Conservation (phyloP, 169 alveolate species). For the Miamiensis avidus region DNA sequence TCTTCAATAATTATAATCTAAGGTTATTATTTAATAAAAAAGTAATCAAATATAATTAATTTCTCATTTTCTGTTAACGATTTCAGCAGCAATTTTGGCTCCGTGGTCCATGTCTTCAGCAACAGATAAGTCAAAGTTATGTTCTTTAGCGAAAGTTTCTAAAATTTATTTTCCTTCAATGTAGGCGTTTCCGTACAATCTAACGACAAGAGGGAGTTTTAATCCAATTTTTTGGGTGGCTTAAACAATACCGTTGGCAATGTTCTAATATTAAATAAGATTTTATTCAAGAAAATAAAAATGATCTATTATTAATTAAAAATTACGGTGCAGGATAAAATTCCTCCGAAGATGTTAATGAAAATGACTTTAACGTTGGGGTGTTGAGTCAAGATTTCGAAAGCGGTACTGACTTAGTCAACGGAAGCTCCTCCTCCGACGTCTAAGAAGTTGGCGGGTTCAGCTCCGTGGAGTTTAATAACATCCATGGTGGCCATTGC, state of each 20-base stretch:
- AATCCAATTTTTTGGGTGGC: conserved; percentile 54
- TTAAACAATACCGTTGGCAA: conserved; percentile 56
- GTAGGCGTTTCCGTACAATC: conserved; percentile 52
- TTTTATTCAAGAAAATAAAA: neutral
- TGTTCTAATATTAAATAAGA: neutral
- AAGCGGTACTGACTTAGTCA: conserved; percentile 61
- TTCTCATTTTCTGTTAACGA: neutral
- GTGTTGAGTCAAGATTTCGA: conserved; percentile 53
- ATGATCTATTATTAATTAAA: neutral
- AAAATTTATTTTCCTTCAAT: neutral
- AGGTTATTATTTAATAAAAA: too few relatives aligned
- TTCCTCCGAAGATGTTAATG: conserved; percentile 68
- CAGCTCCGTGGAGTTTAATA: conserved; percentile 54
- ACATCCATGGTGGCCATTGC: conserved; percentile 76
- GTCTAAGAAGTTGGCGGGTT: conserved; percentile 68
- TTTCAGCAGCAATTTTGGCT: neutral
- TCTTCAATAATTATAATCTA: too few relatives aligned
- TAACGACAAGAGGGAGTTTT: conserved; percentile 53
- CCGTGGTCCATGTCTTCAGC: neutral
- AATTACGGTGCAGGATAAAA: conserved; percentile 49
- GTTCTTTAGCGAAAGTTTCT: neutral
- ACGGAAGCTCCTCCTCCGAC: conserved; percentile 71
- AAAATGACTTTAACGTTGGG: conserved; percentile 54
- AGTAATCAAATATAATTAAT: conserved; percentile 24
- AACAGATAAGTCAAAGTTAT: neutral